Conservation (phyloP, 129 eudicot species). For the Erigeron canadensis region DNA sequence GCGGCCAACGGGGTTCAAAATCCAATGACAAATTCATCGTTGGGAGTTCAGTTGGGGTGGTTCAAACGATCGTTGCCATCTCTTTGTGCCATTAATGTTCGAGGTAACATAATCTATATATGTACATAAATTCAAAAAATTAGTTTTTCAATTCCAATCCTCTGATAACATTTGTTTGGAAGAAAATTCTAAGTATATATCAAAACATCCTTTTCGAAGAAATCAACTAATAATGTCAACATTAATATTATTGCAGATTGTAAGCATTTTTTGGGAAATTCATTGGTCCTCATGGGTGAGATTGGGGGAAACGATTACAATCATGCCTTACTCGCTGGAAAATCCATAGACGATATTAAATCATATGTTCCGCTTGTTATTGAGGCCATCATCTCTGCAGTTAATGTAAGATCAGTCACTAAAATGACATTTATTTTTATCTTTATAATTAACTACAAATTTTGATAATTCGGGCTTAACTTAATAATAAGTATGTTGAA, state of each 20-base stretch:
- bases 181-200: no score
- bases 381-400: constrained; percentile 15
- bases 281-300: constrained; percentile 34
- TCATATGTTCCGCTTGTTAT: constrained; percentile 31
- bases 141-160: no score
- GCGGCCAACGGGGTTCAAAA: constrained; percentile 20
- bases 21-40: constrained; percentile 27
- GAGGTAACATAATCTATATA: constrained; percentile 24
- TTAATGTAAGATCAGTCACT: constrained; percentile 21
- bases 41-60: constrained; percentile 30
- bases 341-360: constrained; percentile 17
- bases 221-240: not conserved
- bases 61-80: constrained; percentile 29
- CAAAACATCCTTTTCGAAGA: not conserved
- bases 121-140: no score
- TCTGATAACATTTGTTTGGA: no score
- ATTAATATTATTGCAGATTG: constrained; percentile 13
- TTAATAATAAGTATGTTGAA: not conserved
- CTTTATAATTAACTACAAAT: not conserved
- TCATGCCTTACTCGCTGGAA: constrained; percentile 29
- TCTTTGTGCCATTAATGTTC: constrained; percentile 19
- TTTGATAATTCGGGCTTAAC: not conserved
- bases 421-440: not conserved
- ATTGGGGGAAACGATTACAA: constrained; percentile 42
- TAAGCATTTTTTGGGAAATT: constrained; percentile 8